Base-by-base conservation (phyloP, 2,329 filamentous ascomycete genomes). In the Botrytis tulipae region DNA sequence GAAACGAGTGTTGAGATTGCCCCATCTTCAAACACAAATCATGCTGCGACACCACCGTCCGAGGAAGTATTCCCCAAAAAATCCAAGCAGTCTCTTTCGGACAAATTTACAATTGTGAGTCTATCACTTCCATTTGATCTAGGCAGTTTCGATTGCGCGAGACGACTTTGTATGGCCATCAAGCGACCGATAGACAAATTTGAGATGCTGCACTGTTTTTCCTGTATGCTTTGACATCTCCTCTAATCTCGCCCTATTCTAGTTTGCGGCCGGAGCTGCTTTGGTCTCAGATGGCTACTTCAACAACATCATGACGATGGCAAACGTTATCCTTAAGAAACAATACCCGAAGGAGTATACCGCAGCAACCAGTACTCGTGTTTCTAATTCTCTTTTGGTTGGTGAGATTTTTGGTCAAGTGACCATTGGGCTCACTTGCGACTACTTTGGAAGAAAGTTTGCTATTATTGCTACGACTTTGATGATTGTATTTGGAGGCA, bases 381-480 rank as follows among this genome's bases (percentile, higher is more conserved):
- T 84, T 10, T 84, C 82, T 20, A 84, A 83, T 72, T 80, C 83
- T 4, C 79, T 84, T 8, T 77, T 84, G 0, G 80, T 84, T 29
- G 83, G 84, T 37, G 82, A 83, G 60, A 82, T 85, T 3, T 81
- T 84, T 66, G 83, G 84, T 44, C 82, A 83, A 78, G 73, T 84
- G 3, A 78, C 82, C 32, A 81, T 84, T 29, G 83, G 83, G 8
- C 77, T 85, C 60, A 83, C 82, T 40, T 85, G 84, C 74, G 85
- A 86, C 77, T 83, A 82, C 51, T 78, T 86, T 14, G 85, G 85
- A 14, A 83, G 85, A 7, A 85, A 84, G 66, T 81, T 80, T 20
- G 85, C 84, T 37, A 85, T 86, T 60, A 77, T 86, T 44, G 79
- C 82, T 22, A 85, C 85, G 0, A 86, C 85, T 0, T 57, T 81